These are phyloP conservation scores for Penstemon davidsonii DNA, from an alignment of 257 asterid species.

Conservation along the genomic window DNA sequence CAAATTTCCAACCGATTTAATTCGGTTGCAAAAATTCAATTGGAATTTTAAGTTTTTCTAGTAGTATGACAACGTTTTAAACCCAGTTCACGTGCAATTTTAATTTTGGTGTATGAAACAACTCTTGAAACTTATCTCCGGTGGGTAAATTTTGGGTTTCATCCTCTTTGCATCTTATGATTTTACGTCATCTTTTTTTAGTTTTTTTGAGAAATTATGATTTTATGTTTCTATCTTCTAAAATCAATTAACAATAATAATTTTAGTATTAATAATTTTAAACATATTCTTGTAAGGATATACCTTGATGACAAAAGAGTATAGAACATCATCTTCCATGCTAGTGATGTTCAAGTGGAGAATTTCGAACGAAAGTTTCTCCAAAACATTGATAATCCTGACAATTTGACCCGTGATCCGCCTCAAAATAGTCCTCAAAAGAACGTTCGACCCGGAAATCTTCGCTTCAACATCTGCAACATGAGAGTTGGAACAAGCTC, in stretches of 20 bases:
- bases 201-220: no score
- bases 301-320: slow-evolving; percentile 92
- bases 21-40: no score
- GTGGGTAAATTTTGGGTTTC: no score
- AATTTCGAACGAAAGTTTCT: slow-evolving; percentile 67
- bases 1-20: no score
- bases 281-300: no score
- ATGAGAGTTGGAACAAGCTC: slow-evolving; percentile 84
- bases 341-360: slow-evolving; percentile 86
- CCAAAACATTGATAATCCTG: slow-evolving; percentile 63
- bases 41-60: no score
- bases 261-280: neutral
- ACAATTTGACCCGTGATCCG: slow-evolving; percentile 71
- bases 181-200: neutral
- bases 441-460: slow-evolving; percentile 74
- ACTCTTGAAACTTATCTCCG: no score
- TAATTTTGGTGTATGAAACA: no score
- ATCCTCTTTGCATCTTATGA: neutral
- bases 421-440: slow-evolving; percentile 63
- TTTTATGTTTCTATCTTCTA: neutral
- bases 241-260: neutral
- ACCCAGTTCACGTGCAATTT: no score
- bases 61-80: no score
- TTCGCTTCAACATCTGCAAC: slow-evolving; percentile 84
- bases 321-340: slow-evolving; percentile 96